A percentile compares a stretch with the other conserved stretches of the same genome.
These are phyloP conservation scores for Usnea hakonensis DNA, from an alignment of 495 filamentous ascomycete species.

Conservation along the genomic window DNA sequence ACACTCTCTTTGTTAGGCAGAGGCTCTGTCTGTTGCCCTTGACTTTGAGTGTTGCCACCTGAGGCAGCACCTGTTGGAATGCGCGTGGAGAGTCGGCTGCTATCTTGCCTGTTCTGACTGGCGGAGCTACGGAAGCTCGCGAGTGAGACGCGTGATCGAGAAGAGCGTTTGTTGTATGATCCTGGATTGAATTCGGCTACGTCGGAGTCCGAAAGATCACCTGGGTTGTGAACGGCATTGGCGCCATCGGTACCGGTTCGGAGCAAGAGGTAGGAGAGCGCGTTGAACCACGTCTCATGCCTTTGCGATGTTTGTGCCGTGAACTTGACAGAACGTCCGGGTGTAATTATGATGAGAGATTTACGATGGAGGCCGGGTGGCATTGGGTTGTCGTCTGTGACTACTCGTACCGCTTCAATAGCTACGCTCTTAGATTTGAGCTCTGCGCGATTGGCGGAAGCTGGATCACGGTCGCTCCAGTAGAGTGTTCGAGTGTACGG, in stretches of 20 bases:
- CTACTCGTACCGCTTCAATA: constrained; percentile 86
- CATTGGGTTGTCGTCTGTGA: constrained; percentile 93
- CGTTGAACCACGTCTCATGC: constrained; percentile 98
- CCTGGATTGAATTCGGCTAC: constrained; percentile 84
- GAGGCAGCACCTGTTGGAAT: constrained; percentile 4
- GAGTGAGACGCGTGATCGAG: constrained; percentile 57
- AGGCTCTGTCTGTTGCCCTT: constrained; percentile 7
- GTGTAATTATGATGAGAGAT: constrained; percentile 83
- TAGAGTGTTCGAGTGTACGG: constrained; percentile 95
- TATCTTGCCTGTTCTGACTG: constrained; percentile 39
- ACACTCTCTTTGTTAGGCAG: constrained; percentile 2
- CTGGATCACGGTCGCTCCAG: constrained; percentile 90
- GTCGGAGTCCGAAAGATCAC: constrained; percentile 62
- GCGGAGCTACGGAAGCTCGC: constrained; percentile 76
- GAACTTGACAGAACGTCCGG: constrained; percentile 80
- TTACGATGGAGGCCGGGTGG: constrained; percentile 91
- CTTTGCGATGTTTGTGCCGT: constrained; percentile 88
- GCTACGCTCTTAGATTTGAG: constrained; percentile 88
- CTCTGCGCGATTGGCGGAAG: constrained; percentile 64
- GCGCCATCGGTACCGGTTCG: constrained; percentile 43
- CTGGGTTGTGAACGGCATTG: constrained; percentile 29
- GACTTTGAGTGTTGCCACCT: constrained; percentile 2
- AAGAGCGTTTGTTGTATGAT: constrained; percentile 42
- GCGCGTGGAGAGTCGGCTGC: constrained; percentile 8
- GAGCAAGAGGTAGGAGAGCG: constrained; percentile 83